These are phyloP conservation scores for Pleomassaria siparia DNA, from an alignment of 2,329 filamentous ascomycete species.

Conservation along the genomic window DNA sequence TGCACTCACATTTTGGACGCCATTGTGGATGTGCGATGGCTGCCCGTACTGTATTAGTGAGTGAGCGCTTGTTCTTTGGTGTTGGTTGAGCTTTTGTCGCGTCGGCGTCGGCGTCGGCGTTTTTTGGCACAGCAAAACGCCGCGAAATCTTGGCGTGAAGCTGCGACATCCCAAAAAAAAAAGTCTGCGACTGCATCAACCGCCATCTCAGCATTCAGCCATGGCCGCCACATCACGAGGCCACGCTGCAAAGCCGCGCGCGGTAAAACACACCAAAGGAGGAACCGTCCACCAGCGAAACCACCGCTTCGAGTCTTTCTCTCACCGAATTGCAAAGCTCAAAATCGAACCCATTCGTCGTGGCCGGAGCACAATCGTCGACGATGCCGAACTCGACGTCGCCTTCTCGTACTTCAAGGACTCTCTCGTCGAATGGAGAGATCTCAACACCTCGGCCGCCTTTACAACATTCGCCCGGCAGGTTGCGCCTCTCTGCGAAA, in stretches of 20 bases:
- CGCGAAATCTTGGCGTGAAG: slow-evolving; percentile 23
- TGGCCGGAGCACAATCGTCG: slow-evolving; percentile 81
- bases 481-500: slow-evolving; percentile 79
- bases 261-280: slow-evolving; percentile 66
- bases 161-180: slow-evolving; percentile 15
- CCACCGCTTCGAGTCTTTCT: slow-evolving; percentile 90
- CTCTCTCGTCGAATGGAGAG: slow-evolving; percentile 83
- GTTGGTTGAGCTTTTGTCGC: slow-evolving; percentile 11
- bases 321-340: slow-evolving; percentile 83
- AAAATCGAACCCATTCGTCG: slow-evolving; percentile 92
- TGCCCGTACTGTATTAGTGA: no score
- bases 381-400: slow-evolving; percentile 72
- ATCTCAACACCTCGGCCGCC: slow-evolving; percentile 82
- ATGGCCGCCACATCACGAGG: slow-evolving; percentile 50
- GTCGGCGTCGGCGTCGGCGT: slow-evolving; percentile 12
- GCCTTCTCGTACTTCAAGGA: slow-evolving; percentile 85
- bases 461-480: slow-evolving; percentile 78
- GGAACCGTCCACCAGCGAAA: slow-evolving; percentile 76
- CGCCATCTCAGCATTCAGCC: slow-evolving; percentile 4
- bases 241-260: slow-evolving; percentile 40
- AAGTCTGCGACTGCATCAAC: slow-evolving; percentile 7
- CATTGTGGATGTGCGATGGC: no score
- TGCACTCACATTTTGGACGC: slow-evolving; percentile 58
- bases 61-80: slow-evolving; percentile 10
- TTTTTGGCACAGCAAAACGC: slow-evolving; percentile 7